Evolutionary conservation across 306 rosid species (phyloP), one percentile per base, ranked within the genome.

Genomic region (Inga leiocalycina): DNA sequence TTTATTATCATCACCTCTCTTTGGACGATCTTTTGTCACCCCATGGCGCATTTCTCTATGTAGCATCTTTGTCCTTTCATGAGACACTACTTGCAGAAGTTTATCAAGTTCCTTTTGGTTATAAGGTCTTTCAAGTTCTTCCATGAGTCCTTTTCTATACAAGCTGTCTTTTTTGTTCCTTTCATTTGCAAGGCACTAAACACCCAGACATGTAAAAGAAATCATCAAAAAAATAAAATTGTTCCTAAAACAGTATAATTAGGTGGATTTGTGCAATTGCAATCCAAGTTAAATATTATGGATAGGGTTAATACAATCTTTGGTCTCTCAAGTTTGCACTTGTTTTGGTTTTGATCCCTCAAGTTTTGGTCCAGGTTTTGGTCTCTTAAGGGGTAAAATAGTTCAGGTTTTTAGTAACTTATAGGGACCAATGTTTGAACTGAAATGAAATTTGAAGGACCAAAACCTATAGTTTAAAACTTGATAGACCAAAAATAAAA

Each of bases 91-190:
- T 8, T 71, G 19, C 73, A 79, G 48, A 43, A 68, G 81, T 20
- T 0, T 0, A 13, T 81, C 41, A 48, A 37, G 78, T 84, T 95
- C 92, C 32, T 72, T 32, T 48, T 77, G 59, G 83, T 90, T 74
- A 75, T 83, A 95, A 30, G 96, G 99, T 78, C 75, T 87, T 75
- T 79, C 76, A 77, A 93, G 92, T 74, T 46, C 66, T 80, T 91
- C 78, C 89, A 89, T 61, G 46, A 95, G 94, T 74, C 86, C 85
- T 62, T 67, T 86, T 86, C 86, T 89, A 82, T 88, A 95, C 72
- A 71, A 17, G 30, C 49, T 46, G 35, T 88, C 86, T 83, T 48
- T 6, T 22, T 79, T 86, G 10, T 80, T 79, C 90, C 49, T 48
- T 75, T 66, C 78, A 83, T 85, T 64, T 77, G 48, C 79, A 75